These are phyloP conservation scores for Iris pallida DNA, from an alignment of 116 monocot genomes.

Conservation along the genomic window DNA sequence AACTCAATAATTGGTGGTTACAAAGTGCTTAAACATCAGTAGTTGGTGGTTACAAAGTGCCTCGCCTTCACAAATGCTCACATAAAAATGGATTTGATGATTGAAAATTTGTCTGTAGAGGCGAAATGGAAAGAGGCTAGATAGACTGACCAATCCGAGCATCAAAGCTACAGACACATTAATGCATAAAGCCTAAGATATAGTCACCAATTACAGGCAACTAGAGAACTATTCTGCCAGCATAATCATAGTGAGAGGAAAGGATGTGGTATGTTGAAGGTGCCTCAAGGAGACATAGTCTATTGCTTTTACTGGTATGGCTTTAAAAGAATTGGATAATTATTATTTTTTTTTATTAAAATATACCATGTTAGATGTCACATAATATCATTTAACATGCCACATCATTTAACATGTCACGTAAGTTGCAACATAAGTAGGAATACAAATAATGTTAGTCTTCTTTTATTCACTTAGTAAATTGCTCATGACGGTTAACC, in stretches of 20 bases:
- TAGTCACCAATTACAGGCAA: not conserved
- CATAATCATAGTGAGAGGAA: conserved; percentile 5
- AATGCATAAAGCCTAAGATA: conserved; percentile 6
- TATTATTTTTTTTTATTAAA: too few relatives aligned
- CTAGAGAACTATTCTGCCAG: not conserved
- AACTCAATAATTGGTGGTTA: too few relatives aligned
- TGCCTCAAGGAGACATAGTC: too few relatives aligned
- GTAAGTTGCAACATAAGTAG: too few relatives aligned
- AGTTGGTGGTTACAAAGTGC: conserved; percentile 1
- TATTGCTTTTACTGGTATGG: too few relatives aligned
- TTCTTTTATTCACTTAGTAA: too few relatives aligned
- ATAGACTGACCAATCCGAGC: not conserved
- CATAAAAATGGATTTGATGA: conserved; percentile 3
- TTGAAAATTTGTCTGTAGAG: not conserved
- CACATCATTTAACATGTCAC: too few relatives aligned
- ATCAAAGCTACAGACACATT: not conserved
- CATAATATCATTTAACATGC: too few relatives aligned
- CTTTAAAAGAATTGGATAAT: too few relatives aligned
- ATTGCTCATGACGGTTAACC: too few relatives aligned
- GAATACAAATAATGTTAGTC: too few relatives aligned
- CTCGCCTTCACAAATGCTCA: not conserved
- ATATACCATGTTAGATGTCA: too few relatives aligned
- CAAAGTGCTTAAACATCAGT: not conserved
- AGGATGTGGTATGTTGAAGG: not conserved
- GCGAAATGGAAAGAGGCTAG: not conserved